phyloP scores from a whole-genome alignment of 805 yeast species.

The Metschnikowia kofuensis region DNA sequence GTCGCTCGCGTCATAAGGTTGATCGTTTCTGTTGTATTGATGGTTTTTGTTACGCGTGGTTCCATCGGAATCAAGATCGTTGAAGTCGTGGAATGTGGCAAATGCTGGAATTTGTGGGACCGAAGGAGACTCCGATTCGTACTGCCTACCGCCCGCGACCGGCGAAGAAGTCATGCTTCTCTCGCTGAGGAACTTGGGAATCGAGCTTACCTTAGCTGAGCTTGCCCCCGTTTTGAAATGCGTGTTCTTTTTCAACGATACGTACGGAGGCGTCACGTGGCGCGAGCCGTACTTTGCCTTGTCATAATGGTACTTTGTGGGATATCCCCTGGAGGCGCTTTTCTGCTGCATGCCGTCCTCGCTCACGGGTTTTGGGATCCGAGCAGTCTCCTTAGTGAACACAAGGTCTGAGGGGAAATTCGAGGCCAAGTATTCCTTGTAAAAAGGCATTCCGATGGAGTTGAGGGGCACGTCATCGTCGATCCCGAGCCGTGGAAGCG shows the following conservation, averaged over 20 bases:
- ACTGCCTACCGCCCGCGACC: conserved; percentile 1
- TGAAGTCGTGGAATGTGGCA: conserved; percentile 10
- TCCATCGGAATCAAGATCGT: conserved; percentile 12
- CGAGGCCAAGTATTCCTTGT: conserved; percentile 70
- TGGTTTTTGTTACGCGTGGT: not conserved
- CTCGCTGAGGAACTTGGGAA: conserved; percentile 65
- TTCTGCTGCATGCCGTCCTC: conserved; percentile 17
- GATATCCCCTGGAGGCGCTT: not conserved
- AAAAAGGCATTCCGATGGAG: conserved; percentile 82
- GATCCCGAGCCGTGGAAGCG: conserved; percentile 21
- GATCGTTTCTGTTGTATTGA: conserved; percentile 6
- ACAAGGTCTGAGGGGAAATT: conserved; percentile 69
- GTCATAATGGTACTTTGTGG: conserved; percentile 45
- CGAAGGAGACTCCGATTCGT: conserved; percentile 12
- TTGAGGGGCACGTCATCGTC: conserved; percentile 60
- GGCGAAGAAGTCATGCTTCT: conserved; percentile 18
- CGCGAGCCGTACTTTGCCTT: conserved; percentile 55
- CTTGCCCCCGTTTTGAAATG: conserved; percentile 12
- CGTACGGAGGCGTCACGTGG: conserved; percentile 45
- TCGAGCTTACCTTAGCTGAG: conserved; percentile 14
- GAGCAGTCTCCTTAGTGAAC: conserved; percentile 59
- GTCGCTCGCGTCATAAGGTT: conserved; percentile 5
- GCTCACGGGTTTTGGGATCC: conserved; percentile 54
- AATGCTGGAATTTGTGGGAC: not conserved
- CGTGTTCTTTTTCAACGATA: conserved; percentile 25